Evolutionary conservation across 306 rosid genomes (phyloP), one percentile per base, ranked within the genome.

Genomic region (Erythrophleum fordii): DNA sequence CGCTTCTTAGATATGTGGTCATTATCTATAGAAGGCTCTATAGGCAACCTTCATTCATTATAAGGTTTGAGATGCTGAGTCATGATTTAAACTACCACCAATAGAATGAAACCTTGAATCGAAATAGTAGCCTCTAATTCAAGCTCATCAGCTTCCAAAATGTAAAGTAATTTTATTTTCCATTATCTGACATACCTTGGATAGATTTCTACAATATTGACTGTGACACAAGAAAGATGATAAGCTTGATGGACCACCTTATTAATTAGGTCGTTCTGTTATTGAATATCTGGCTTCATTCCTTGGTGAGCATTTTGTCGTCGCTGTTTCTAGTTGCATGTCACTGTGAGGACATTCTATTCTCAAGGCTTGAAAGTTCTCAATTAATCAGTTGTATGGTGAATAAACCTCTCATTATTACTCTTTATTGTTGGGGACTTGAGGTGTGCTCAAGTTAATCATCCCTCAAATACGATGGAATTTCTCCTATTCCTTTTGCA

Each of bases 341-440:
- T 81, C 89, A 46, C 75, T 87, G 39, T 75, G 52, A 75, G 76
- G 92, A 83, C 93, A 85, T 89, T 89, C 92, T 56, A 64, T 79
- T 26, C 75, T 41, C 64, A 55, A 76, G 77, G 31, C 72, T 48
- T 77, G 71, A 81, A 74, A 52, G 11, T 51, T 82, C 68, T 16
- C 65, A 72, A 60, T 82, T 44, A 22, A 69, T 77, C 72, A 58
- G 84, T 42, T 77, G 62, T 81, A 77, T 69, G 28, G 64, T 71
- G 72, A 79, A 60, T 59, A 76, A 49, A 4, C 73, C 41, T 68
- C 49, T 70, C 53, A 62, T 65, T 67, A 69, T 5, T 81, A 25
- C n/a, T 17, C 72, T 34, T 68, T 68, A 66, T 56, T 18, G 37
- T 35, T 20, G 25, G 18, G 28, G 17, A 25, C 8, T 20, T 20